These are phyloP conservation scores for Claviceps fusiformis DNA, from an alignment of 2,329 filamentous ascomycete species.

Conservation along the genomic window DNA sequence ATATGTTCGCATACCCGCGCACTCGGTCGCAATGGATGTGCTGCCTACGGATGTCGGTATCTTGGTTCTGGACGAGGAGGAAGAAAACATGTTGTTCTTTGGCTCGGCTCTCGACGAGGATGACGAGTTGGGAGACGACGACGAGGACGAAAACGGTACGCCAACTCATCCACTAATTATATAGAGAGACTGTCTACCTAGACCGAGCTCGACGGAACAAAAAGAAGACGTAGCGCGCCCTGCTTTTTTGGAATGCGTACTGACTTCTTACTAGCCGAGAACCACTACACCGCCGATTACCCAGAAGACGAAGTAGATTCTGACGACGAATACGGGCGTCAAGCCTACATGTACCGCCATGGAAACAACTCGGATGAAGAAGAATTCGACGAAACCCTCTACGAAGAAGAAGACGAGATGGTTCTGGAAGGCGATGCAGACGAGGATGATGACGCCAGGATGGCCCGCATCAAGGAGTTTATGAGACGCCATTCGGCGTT, in stretches of 20 bases:
- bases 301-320: conserved; percentile 66
- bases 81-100: conserved; percentile 48
- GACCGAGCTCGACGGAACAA: background rate
- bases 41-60: conserved; percentile 39
- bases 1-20: conserved; percentile 46
- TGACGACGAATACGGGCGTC: conserved; percentile 40
- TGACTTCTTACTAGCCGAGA: conserved; percentile 41
- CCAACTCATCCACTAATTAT: background rate
- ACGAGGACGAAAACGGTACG: conserved; percentile 53
- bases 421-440: conserved; percentile 24
- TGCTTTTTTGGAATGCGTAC: background rate
- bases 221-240: background rate
- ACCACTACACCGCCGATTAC: conserved; percentile 68
- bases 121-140: conserved; percentile 43
- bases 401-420: conserved; percentile 24
- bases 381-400: conserved; percentile 32
- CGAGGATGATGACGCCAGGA: conserved; percentile 21
- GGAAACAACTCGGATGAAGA: conserved; percentile 41
- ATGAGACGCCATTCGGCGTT: conserved; percentile 20
- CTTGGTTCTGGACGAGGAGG: conserved; percentile 42
- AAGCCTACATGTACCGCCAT: conserved; percentile 41
- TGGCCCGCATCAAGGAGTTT: conserved; percentile 25
- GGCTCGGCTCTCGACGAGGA: conserved; percentile 46
- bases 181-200: background rate
- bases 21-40: conserved; percentile 32